Conservation (phyloP, 345 rosid genomes). For the Boechera retrofracta region DNA sequence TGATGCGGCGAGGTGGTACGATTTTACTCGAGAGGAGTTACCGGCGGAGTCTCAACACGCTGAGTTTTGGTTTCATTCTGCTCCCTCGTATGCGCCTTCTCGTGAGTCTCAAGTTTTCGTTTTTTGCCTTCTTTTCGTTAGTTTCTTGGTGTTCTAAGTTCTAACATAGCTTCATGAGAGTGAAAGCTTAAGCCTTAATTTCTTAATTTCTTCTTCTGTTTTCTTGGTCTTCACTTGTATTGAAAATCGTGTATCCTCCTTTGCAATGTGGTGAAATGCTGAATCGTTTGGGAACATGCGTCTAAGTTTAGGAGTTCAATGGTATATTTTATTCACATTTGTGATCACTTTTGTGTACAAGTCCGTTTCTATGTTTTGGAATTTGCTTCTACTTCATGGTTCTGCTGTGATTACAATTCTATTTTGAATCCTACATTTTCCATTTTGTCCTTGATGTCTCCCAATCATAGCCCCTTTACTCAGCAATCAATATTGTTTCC, state of each 20-base stretch:
- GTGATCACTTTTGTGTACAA: background rate
- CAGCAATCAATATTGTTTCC: background rate
- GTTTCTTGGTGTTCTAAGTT: background rate
- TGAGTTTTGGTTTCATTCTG: slow-evolving; percentile 82
- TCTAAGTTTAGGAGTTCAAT: background rate
- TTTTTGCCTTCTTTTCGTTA: background rate
- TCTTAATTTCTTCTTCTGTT: background rate
- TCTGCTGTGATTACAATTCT: background rate
- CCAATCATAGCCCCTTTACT: background rate
- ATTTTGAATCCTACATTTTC: background rate
- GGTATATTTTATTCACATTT: slow-evolving; percentile 1
- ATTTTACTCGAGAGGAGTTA: slow-evolving; percentile 75
- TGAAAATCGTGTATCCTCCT: background rate
- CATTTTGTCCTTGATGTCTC: background rate
- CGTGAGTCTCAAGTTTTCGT: slow-evolving; percentile 58
- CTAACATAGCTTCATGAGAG: too few relatives aligned
- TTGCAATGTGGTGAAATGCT: background rate
- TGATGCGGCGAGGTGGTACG: slow-evolving; percentile 83
- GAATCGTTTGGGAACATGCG: background rate
- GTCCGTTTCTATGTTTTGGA: background rate
- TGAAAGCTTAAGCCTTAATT: background rate
- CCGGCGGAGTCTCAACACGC: slow-evolving; percentile 63
- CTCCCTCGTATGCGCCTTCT: slow-evolving; percentile 77
- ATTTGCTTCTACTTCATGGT: background rate
- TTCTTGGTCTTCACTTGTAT: background rate